Evolutionary conservation across 208 protist genomes (phyloP), one percentile per base, ranked within the genome.

Genomic region (Acanthamoeba lenticulata): DNA sequence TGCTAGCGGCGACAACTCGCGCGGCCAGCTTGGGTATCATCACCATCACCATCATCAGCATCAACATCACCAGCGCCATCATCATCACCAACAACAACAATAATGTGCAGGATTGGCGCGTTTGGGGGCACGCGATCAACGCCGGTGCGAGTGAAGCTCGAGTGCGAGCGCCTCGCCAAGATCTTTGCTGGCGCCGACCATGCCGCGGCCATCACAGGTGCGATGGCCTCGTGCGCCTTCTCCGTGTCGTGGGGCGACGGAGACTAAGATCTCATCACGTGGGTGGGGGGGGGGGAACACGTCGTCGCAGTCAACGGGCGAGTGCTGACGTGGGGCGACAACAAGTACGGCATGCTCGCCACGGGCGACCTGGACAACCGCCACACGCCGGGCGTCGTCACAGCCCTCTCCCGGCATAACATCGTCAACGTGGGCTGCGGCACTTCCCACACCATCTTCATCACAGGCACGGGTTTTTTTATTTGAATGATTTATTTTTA

Each of bases 291-390:
- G 52, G 21, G 52, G 27, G 6, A 1, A 11, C 27, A 27, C 15
- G n/a, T n/a, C 15, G 67, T 5, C 11, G 1, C 67, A 77, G 67
- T 19, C 29, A 44, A 77, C 36, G 67, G 67, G 0, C 29, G 67
- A 3, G 67, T 44, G 67, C 24, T 45, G 36, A 44, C 67, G 67
- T 77, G 67, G 67, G 67, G 67, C 67, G 67, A 77, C 34, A 77
- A 77, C 67, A 77, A 77, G 67, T 77, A 77, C 67, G 67, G 67
- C 29, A 77, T 44, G 19, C 67, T 77, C 32, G 67, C 32, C 11
- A 27, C 9, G 1, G 67, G 67, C 2, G 67, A 77, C 36, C 67
- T n/a, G 11, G 38, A 77, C 3, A 77, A 45, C 67, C 2, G 34
- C 36, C 36, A 38, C 38, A 44, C 38, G 67, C 67, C 67, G 1